Base-by-base conservation (phyloP, 768 basidiomycete genomes). In the Hortiboletus campestris region DNA sequence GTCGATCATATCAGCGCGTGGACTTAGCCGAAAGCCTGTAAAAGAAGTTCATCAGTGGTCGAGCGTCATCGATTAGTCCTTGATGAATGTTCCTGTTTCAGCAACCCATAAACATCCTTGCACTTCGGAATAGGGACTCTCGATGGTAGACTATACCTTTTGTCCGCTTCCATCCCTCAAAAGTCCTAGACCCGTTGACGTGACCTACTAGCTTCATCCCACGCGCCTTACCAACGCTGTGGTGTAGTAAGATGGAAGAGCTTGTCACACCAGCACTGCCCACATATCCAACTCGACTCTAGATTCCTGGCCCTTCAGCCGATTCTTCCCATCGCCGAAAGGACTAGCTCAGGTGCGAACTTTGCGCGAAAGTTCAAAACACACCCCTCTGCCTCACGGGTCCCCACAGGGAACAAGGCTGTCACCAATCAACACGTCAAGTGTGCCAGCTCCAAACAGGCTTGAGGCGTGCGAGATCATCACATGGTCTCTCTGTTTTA, bases 61-160 rank as follows among this genome's bases (percentile, higher is more conserved):
- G 31, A 7, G 10, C 13, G 12, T 14, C 31, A n/a, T 60, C 41
- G 36, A 39, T 49, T 35, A 32, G 22, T 28, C 22, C 22, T 31
- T 25, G 40, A 8, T 25, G 38, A 34, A 25, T 45, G 13, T 22
- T 46, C 50, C 55, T 64, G 65, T 67, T 64, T 67, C 64, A 57
- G 32, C 51, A 50, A 35, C 2, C 20, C 34, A 38, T 35, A 29
- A 51, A 31, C 8, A 13, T 28, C 29, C 39, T 36, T 40, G 28
- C 14, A 28, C 11, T 49, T n/a, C n/a, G 4, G 40, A 40, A 29
- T 36, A 47, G 32, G 29, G 29, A n/a, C 19, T 45, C 19, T 16
- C 17, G 2, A 14, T 42, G 19, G 25, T 19, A 22, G 36, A 13
- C 45, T 29, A 25, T 60, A 11, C 57, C 49, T 32, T 43, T 59